These are phyloP conservation scores for Cucurbita argyrosperma DNA, from an alignment of 306 rosid species.

Conservation along the genomic window DNA sequence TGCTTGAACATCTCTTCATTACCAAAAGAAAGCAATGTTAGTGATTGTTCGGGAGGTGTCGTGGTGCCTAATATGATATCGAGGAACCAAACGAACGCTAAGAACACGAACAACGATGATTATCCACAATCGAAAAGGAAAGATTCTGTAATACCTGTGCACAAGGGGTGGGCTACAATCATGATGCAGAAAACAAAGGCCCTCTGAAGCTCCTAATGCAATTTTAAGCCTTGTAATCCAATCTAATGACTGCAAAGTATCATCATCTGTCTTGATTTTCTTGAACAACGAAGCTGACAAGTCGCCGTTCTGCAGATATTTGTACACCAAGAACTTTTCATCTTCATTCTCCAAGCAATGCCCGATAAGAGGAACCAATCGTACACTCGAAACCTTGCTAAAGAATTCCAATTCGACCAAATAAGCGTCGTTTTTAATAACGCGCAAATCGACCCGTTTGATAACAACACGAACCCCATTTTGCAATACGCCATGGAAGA, in stretches of 20 bases:
- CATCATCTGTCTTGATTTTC: conserved; percentile 42
- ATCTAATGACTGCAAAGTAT: conserved; percentile 69
- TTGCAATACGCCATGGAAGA: conserved; percentile 60
- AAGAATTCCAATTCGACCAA: conserved; percentile 60
- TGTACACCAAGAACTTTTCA: conserved; percentile 77
- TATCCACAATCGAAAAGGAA: not conserved
- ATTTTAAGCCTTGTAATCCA: conserved; percentile 95
- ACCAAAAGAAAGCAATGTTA: conserved; percentile 20
- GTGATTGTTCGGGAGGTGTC: not conserved
- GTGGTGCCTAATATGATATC: not conserved
- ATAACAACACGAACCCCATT: conserved; percentile 52
- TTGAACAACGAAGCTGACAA: conserved; percentile 54
- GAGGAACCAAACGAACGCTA: not conserved
- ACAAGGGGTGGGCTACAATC: conserved; percentile 73
- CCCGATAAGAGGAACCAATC: conserved; percentile 74
- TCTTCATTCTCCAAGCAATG: conserved; percentile 78
- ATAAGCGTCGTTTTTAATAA: conserved; percentile 41
- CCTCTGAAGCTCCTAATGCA: conserved; percentile 88
- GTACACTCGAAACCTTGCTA: conserved; percentile 49
- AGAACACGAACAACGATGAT: not conserved
- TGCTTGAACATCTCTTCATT: conserved; percentile 79
- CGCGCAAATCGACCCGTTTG: conserved; percentile 46
- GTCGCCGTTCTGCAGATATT: conserved; percentile 68
- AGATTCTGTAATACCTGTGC: conserved; percentile 51
- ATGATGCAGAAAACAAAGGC: conserved; percentile 71